Evolutionary conservation across 2,329 filamentous ascomycete species (phyloP), one percentile per base, ranked within the genome.

Genomic region (Penicillium digitatum): DNA sequence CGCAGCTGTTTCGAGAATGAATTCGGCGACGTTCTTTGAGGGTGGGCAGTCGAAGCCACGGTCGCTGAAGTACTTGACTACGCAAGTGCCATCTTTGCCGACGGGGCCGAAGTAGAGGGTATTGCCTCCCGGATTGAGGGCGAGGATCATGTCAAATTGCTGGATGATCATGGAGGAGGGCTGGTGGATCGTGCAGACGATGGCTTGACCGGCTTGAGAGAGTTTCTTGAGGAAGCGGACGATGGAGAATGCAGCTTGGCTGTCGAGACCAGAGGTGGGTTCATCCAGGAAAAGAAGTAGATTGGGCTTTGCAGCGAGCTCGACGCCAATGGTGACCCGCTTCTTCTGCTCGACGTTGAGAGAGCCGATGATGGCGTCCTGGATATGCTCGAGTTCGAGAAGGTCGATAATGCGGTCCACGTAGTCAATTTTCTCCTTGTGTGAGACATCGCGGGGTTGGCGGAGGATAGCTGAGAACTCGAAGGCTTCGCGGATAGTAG

Each of bases 131-230:
- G 81, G 85, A 63, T 87, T 87, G 31, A 89, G 77, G 2, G 85
- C 84, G 1, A 90, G 78, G 18, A 89, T 83, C 81, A 87, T 87
- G 68, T 89, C 87, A 70, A 90, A 90, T 65, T 89, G 81, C 65
- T 88, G 81, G 54, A 89, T 85, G 2, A 89, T 76, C 56, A 87
- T 80, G 1, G 84, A 85, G 2, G 83, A 87, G 4, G 87, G 87
- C 65, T 89, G 87, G 65, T 89, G 87, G 51, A 89, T 89, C 0
- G 87, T 89, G 71, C 87, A 89, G 49, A 90, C 77, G 58, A 90
- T 88, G 8, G 86, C 86, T 65, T 89, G 85, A 1, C 86, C 87
- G 12, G 85, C 83, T 8, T 79, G 75, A 5, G 84, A 79, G 3
- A 89, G 77, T 67, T 89, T 89, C 74, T 83, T 85, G 52, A 89